Evolutionary conservation across 108 stramenopile genomes (phyloP).

Genomic region (Poteriospumella lacustris): DNA sequence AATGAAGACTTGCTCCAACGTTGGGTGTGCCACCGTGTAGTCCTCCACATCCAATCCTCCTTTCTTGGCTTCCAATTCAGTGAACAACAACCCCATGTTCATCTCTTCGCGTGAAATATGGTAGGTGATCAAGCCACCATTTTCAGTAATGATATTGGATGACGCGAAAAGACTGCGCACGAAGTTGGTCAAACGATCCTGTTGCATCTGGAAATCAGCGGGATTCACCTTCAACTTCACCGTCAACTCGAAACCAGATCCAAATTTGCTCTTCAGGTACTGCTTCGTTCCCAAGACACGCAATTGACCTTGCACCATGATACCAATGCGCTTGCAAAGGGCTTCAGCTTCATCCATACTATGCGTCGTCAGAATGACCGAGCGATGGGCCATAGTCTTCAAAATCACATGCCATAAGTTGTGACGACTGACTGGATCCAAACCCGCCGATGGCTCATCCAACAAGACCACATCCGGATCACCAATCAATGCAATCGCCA

Average conservation of each 20-base stretch:
- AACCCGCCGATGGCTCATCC: conserved; percentile 38
- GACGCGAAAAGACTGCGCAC: background rate
- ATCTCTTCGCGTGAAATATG: background rate
- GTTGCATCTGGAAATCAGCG: background rate
- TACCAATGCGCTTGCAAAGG: conserved; percentile 12
- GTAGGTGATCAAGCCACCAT: conserved; percentile 3
- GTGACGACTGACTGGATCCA: conserved; percentile 25
- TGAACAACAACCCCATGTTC: background rate
- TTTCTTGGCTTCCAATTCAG: background rate
- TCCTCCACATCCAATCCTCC: background rate
- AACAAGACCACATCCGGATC: conserved; percentile 23
- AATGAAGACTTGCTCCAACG: background rate
- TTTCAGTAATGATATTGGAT: background rate
- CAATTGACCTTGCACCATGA: conserved; percentile 53
- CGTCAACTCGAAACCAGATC: conserved; percentile 46
- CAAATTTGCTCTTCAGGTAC: conserved; percentile 33
- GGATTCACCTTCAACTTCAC: conserved; percentile 42
- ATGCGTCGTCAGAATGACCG: conserved; percentile 19
- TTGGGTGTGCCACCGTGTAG: background rate
- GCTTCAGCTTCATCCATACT: conserved; percentile 23
- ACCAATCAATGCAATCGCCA: conserved; percentile 32
- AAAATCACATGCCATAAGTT: conserved; percentile 14
- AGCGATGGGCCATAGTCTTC: conserved; percentile 10
- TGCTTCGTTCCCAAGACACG: background rate
- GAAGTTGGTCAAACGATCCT: background rate